Conservation (phyloP, 306 rosid species). For the Inga leiocalycina region DNA sequence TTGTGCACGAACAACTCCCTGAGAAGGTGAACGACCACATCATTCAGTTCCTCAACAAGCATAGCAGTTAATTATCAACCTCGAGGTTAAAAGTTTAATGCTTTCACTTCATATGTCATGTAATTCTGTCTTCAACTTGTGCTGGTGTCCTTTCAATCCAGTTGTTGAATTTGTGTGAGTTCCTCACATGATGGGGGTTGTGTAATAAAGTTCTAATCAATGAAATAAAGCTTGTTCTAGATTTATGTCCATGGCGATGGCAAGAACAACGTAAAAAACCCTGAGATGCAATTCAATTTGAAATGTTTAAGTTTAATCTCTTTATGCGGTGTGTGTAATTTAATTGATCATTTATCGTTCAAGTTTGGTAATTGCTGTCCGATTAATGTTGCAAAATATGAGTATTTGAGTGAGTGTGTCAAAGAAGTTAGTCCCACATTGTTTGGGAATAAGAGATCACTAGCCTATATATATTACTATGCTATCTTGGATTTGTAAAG, state of each 20-base stretch:
- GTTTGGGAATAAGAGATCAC: no score
- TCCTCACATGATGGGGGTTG: not conserved
- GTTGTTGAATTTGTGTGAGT: not conserved
- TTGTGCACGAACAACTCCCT: slow-evolving; percentile 60
- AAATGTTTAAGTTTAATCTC: not conserved
- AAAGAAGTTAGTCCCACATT: no score
- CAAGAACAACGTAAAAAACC: not conserved
- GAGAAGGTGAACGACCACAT: slow-evolving; percentile 58
- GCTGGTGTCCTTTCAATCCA: slow-evolving; percentile 5
- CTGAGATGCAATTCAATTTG: not conserved
- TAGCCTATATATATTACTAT: no score
- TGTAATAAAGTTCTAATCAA: not conserved
- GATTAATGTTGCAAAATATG: not conserved
- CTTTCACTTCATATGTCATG: slow-evolving; percentile 5
- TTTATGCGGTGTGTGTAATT: not conserved
- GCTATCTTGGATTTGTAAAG: no score
- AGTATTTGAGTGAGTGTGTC: no score
- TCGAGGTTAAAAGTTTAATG: not conserved
- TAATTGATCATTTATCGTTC: not conserved
- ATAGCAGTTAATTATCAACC: slow-evolving; percentile 33
- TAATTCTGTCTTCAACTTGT: not conserved
- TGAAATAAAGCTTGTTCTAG: not conserved
- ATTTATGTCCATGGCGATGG: not conserved
- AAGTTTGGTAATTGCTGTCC: not conserved
- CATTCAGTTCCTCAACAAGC: slow-evolving; percentile 52